Percentiles rank a stretch among this genome's conserved stretches.
Conservation (phyloP, 257 asterid species). For the Cruciata laevipes region DNA sequence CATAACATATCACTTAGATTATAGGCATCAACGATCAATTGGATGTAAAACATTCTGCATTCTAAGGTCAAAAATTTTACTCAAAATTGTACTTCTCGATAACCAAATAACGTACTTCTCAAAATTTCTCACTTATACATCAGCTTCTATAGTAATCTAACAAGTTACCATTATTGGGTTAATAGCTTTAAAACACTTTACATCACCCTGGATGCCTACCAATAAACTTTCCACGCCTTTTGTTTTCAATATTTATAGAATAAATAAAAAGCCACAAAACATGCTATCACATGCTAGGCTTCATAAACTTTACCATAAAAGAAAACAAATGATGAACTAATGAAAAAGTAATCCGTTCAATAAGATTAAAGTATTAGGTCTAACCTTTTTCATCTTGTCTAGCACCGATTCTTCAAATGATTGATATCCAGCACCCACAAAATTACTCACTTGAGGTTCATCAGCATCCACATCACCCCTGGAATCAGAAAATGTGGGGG, state of each 20-base stretch:
- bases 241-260: background rate
- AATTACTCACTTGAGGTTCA: constrained; percentile 39
- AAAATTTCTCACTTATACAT: background rate
- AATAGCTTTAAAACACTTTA: too few relatives aligned
- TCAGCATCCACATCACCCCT: constrained; percentile 32
- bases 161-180: background rate
- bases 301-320: background rate
- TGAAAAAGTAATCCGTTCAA: background rate
- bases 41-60: background rate
- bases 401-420: constrained; percentile 66
- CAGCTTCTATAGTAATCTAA: background rate
- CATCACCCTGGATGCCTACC: too few relatives aligned
- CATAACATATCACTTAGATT: background rate
- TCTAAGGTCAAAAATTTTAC: background rate
- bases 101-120: background rate
- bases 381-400: constrained; percentile 67
- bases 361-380: constrained; percentile 4
- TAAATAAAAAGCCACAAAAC: background rate
- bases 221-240: too few relatives aligned
- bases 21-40: background rate
- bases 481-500: constrained; percentile 31
- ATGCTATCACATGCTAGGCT: background rate
- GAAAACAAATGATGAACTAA: background rate
- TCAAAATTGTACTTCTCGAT: too few relatives aligned
- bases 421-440: constrained; percentile 66